Conservation (phyloP, 768 basidiomycete genomes). For the Thelephora aurantiotincta region DNA sequence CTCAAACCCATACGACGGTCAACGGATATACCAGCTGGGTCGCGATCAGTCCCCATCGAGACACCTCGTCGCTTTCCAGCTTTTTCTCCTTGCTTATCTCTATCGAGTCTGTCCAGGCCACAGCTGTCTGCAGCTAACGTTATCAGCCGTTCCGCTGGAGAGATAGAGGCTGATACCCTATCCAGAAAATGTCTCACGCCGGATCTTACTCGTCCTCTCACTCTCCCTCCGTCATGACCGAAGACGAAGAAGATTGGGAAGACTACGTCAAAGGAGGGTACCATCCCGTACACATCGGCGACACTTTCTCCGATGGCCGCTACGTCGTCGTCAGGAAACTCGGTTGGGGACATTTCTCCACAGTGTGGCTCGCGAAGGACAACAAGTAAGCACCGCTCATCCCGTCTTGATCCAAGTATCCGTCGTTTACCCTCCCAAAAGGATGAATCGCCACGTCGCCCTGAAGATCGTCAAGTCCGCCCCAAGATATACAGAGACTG, state of each 20-base stretch:
- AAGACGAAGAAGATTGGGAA: constrained; percentile 90
- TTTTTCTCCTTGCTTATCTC: too few relatives aligned
- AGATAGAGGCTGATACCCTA: too few relatives aligned
- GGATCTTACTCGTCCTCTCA: constrained; percentile 39
- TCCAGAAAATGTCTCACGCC: constrained; percentile 17
- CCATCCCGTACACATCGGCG: constrained; percentile 91
- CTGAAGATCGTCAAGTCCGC: constrained; percentile 99
- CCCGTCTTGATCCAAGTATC: constrained; percentile 1
- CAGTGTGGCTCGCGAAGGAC: constrained; percentile 83
- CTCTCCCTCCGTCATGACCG: constrained; percentile 70
- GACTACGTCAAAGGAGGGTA: constrained; percentile 66
- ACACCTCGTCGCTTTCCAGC: too few relatives aligned
- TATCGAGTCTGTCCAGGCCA: too few relatives aligned
- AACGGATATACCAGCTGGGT: too few relatives aligned
- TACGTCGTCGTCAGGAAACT: constrained; percentile 91
- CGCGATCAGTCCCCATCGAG: too few relatives aligned
- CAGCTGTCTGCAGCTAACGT: too few relatives aligned
- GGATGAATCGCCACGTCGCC: constrained; percentile 91
- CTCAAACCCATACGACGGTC: too few relatives aligned
- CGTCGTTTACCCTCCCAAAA: constrained; percentile 20
- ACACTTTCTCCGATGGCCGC: constrained; percentile 73
- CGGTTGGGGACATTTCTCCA: constrained; percentile 92
- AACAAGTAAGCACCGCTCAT: constrained; percentile 41
- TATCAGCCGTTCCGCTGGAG: too few relatives aligned
- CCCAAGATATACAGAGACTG: constrained; percentile 92